These are phyloP conservation scores for Pestalotiopsis sp. DNA, from an alignment of 2,329 filamentous ascomycete species.

Conservation along the genomic window DNA sequence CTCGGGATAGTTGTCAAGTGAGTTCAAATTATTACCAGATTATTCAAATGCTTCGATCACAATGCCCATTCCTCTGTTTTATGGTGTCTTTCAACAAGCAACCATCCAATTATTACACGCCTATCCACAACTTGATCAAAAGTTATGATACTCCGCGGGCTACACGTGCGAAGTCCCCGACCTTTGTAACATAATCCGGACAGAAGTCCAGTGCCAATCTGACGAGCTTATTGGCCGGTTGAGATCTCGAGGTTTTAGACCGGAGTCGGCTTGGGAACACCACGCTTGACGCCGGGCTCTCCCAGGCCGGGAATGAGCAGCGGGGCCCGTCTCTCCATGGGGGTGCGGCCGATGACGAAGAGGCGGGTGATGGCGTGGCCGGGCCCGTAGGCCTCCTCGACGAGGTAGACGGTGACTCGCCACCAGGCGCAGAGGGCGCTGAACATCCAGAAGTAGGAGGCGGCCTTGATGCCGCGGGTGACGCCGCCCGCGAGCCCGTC, in stretches of 20 bases:
- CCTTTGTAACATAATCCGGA: no score
- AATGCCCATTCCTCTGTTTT: no score
- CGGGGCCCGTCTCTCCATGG: slow-evolving; percentile 13
- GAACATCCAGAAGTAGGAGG: slow-evolving; percentile 14
- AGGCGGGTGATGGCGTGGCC: slow-evolving; percentile 12
- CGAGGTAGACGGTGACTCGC: slow-evolving; percentile 13
- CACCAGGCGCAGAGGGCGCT: slow-evolving; percentile 14
- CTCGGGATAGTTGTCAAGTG: no score
- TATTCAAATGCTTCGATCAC: no score
- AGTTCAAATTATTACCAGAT: no score
- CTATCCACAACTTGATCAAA: no score
- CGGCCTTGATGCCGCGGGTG: slow-evolving; percentile 15
- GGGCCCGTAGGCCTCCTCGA: slow-evolving; percentile 15
- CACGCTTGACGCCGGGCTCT: slow-evolving; percentile 16
- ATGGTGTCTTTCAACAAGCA: no score
- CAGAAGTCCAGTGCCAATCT: no score
- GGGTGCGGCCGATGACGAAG: slow-evolving; percentile 15
- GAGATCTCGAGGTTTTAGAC: neutral
- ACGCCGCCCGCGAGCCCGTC: slow-evolving; percentile 15
- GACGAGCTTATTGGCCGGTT: no score
- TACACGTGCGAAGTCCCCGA: no score
- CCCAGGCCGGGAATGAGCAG: slow-evolving; percentile 15
- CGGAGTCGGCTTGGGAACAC: slow-evolving; percentile 15
- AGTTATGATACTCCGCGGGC: no score
- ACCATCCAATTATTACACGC: no score